phyloP scores from a whole-genome alignment of 345 rosid species.

The Sonneratia alba region DNA sequence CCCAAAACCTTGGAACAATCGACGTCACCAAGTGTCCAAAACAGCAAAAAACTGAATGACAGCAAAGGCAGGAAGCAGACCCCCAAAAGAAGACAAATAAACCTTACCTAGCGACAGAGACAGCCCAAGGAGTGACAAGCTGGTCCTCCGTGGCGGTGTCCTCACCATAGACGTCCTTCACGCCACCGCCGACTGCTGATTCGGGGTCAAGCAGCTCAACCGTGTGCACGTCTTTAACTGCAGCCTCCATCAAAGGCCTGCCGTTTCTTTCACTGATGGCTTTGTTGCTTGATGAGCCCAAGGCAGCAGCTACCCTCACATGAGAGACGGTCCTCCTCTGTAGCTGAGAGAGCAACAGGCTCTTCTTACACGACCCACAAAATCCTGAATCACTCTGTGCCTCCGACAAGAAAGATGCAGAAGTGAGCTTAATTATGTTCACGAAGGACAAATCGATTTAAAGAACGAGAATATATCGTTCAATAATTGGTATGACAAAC shows the following conservation, averaged over 20 bases:
- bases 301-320: background rate
- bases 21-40: background rate
- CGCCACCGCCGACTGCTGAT: slow-evolving; percentile 14
- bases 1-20: background rate
- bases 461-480: background rate
- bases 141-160: slow-evolving; percentile 42
- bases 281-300: slow-evolving; percentile 6
- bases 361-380: slow-evolving; percentile 10
- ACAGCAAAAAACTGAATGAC: background rate
- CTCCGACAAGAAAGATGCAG: background rate
- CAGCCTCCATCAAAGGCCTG: slow-evolving; percentile 4
- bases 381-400: slow-evolving; percentile 14
- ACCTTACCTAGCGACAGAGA: slow-evolving; percentile 37
- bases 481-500: background rate
- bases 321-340: slow-evolving; percentile 4
- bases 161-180: slow-evolving; percentile 34
- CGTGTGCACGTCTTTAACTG: slow-evolving; percentile 7
- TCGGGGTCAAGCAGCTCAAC: slow-evolving; percentile 1
- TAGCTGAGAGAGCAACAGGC: background rate
- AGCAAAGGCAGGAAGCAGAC: background rate
- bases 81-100: background rate
- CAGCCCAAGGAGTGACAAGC: slow-evolving; percentile 38
- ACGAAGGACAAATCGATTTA: background rate
- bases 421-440: background rate
- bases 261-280: slow-evolving; percentile 1